Conservation (phyloP, 768 basidiomycete genomes). For the Gloeopeniophorella convolvens region DNA sequence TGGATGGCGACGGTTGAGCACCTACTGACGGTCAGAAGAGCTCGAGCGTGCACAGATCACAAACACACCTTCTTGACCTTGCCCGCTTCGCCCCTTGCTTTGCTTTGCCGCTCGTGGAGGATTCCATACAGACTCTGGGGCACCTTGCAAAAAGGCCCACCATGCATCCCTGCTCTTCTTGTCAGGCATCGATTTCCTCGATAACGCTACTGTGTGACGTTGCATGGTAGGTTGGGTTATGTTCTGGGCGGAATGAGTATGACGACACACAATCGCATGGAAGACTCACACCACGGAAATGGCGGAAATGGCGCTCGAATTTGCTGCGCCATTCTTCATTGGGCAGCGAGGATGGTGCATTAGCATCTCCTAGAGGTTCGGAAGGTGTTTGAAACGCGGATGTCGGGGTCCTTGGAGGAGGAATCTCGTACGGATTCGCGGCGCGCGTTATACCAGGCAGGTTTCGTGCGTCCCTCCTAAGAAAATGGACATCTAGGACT, state of each 20-base stretch:
- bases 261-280: neutral
- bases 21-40: constrained; percentile 1
- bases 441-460: constrained; percentile 62
- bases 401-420: constrained; percentile 17
- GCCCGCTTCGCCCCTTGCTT: constrained; percentile 19
- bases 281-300: constrained; percentile 52
- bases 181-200: constrained; percentile 49
- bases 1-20: neutral
- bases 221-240: constrained; percentile 53
- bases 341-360: constrained; percentile 40
- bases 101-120: constrained; percentile 37
- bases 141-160: constrained; percentile 73
- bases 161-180: constrained; percentile 67
- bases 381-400: constrained; percentile 13
- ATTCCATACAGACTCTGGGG: constrained; percentile 63
- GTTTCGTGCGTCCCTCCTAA: constrained; percentile 62
- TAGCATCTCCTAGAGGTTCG: constrained; percentile 20
- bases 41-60: constrained; percentile 11
- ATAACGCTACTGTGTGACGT: constrained; percentile 31
- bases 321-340: constrained; percentile 58
- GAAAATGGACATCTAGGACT: neutral
- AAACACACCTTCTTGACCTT: neutral
- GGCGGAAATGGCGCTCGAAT: constrained; percentile 53
- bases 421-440: constrained; percentile 57
- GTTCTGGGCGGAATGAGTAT: constrained; percentile 43